Percentiles rank a stretch among this genome's conserved stretches.
These are phyloP conservation scores for Cenchrus americanus DNA, from an alignment of 176 grass and related monocot genomes.

Conservation along the genomic window DNA sequence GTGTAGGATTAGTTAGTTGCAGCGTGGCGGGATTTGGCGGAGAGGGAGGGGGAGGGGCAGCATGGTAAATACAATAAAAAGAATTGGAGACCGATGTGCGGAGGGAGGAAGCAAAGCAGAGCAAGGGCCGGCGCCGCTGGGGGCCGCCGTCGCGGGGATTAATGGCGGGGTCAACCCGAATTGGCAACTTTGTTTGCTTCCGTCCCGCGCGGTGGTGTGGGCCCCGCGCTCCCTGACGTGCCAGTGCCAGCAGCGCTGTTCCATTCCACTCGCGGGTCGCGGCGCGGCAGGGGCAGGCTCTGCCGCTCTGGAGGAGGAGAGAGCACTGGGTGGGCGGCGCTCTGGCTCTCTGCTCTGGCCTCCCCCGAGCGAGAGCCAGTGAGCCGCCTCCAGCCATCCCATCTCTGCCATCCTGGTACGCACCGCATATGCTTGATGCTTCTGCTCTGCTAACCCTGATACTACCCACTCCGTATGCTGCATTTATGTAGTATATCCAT, in stretches of 20 bases:
- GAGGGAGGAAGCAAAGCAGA: neutral
- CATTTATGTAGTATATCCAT: neutral
- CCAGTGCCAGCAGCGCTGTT: neutral
- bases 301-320: neutral
- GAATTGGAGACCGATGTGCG: neutral
- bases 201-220: neutral
- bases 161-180: conserved; percentile 72
- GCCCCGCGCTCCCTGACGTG: no score
- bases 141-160: conserved; percentile 69
- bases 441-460: neutral
- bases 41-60: neutral
- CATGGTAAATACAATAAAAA: conserved; percentile 35
- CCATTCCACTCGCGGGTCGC: neutral
- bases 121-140: conserved; percentile 65
- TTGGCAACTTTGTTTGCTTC: conserved; percentile 36
- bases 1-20: neutral
- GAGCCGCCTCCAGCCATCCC: neutral
- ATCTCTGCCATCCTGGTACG: no score
- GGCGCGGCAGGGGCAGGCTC: neutral
- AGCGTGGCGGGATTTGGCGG: neutral
- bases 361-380: no score
- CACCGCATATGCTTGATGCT: no score
- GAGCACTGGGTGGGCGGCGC: neutral
- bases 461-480: no score
- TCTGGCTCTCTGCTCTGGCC: neutral